Base-by-base conservation (phyloP, 169 alveolate species). In the Eimeria maxima region DNA sequence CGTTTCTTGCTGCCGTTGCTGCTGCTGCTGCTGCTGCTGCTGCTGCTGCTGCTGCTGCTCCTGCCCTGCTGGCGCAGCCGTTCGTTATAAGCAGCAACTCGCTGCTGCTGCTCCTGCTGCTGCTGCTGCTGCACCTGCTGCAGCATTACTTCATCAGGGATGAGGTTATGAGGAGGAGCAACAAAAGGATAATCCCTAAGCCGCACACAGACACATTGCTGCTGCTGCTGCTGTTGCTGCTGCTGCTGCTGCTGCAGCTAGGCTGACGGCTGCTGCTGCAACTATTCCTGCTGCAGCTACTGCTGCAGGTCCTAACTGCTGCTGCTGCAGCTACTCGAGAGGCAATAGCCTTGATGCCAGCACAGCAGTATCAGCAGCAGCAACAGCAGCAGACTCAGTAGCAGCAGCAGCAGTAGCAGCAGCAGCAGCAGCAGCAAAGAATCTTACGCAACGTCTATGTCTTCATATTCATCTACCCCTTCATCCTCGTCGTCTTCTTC, bases 21-120 rank as follows among this genome's bases (percentile, higher is more conserved):
- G 60, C 88, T 53, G 71, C 90, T 81, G 90, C 90, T 53, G 90
- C 90, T 81, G 55, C 33, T 71, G 83, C 83, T 38, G 47, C 20
- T 38, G 22, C 83, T 71, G 83, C 81, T 38, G 81, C 81, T 71
- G 42, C 45, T 60, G 69, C 47, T 38, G 83, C 45, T 38, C n/a
- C 88, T 71, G 65, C 88, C 44, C 1, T 63, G 44, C 45, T 27
- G 53, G 63, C 38, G 29, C 18, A 38, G 60, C 22, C 60, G 53
- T 7, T 38, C 88, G 0, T 33, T 33, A 11, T 78, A 78, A 10
- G 88, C 88, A 78, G 88, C 88, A 22, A 60, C 69, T 0, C 69
- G 69, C 69, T 60, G 69, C n/a, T 60, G 69, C 69, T 60, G 69
- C 69, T 78, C 63, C 27, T 42, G 65, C 88, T 44, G 88, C 88